These are phyloP conservation scores for Cercophora newfieldiana DNA, from an alignment of 495 filamentous ascomycete genomes.

Conservation along the genomic window DNA sequence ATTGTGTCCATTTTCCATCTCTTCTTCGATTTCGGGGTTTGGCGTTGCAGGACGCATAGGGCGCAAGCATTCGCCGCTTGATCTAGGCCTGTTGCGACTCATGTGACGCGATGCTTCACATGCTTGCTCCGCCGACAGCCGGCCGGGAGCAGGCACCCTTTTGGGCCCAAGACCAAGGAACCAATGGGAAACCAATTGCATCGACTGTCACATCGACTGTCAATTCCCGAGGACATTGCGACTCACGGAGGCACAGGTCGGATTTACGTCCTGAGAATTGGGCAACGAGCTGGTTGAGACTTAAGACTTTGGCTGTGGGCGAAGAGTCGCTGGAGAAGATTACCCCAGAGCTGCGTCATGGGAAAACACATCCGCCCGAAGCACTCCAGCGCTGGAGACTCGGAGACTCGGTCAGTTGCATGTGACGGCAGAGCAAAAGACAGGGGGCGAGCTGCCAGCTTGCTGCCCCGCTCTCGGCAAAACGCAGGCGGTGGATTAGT, in stretches of 20 bases:
- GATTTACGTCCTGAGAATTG: background rate
- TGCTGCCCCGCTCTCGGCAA: constrained; percentile 21
- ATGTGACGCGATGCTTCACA: constrained; percentile 10
- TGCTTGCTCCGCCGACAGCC: background rate
- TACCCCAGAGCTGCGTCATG: constrained; percentile 13
- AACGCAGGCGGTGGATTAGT: constrained; percentile 6
- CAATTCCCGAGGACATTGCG: too few relatives aligned
- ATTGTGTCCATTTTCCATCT: background rate
- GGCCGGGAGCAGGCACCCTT: background rate
- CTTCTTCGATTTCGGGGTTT: background rate
- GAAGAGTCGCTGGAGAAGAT: background rate
- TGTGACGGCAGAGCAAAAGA: constrained; percentile 16
- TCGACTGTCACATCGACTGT: too few relatives aligned
- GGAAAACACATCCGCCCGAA: constrained; percentile 18
- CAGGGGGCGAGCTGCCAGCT: constrained; percentile 4
- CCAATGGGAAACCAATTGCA: background rate
- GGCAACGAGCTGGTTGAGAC: background rate
- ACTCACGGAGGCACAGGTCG: background rate
- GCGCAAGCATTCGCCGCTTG: background rate
- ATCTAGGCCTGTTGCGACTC: background rate
- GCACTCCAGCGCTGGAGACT: background rate
- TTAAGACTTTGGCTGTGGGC: background rate
- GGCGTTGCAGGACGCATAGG: background rate
- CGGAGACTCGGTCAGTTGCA: constrained; percentile 9
- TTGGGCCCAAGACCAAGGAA: background rate